phyloP scores from a whole-genome alignment of 2,329 filamentous ascomycete genomes.

The Tolypocladium cylindrosporum region DNA sequence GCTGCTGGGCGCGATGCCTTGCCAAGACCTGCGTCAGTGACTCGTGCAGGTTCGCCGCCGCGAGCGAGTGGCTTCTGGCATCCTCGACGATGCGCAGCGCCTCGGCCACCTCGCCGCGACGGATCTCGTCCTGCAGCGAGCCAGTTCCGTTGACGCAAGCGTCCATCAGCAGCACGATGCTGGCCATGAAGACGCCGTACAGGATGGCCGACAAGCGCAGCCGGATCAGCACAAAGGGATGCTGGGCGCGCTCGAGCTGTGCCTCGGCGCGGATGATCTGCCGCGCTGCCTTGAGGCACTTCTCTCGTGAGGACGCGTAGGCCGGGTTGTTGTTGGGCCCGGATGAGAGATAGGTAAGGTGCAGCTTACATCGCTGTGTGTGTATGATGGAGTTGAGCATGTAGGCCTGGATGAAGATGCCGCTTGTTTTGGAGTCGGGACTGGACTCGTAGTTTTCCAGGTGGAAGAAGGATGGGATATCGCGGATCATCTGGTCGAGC shows the following conservation, averaged over 20 bases:
- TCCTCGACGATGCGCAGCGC: background rate
- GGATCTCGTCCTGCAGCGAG: background rate
- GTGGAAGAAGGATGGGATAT: background rate
- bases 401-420: background rate
- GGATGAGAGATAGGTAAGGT: background rate
- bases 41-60: background rate
- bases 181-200: background rate
- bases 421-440: background rate
- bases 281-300: background rate
- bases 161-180: background rate
- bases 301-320: background rate
- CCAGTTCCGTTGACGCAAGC: background rate
- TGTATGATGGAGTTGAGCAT: slow-evolving; percentile 1
- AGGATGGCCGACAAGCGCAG: background rate
- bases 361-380: background rate
- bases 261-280: background rate
- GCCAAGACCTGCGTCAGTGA: background rate
- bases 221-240: background rate
- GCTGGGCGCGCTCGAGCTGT: background rate
- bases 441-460: background rate
- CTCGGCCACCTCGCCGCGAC: background rate
- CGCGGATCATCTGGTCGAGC: background rate
- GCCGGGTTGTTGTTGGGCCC: background rate
- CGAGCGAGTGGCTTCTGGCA: background rate
- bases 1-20: background rate